Percentiles rank a stretch among this genome's conserved stretches.
phyloP scores from a whole-genome alignment of 441 rosid genomes.

The Populus hybrid region DNA sequence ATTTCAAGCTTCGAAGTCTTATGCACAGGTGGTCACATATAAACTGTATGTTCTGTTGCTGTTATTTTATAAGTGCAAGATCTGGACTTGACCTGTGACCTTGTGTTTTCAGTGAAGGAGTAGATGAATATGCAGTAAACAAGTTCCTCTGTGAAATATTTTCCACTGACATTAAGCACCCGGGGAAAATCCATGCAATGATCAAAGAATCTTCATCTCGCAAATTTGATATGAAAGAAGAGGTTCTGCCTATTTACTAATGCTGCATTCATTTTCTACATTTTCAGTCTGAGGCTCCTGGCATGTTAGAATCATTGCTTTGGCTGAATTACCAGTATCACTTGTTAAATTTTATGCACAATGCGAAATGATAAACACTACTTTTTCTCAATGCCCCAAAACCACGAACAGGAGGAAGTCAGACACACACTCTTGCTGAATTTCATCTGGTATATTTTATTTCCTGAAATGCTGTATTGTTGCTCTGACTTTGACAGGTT shows the following conservation, averaged over 20 bases:
- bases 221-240: conserved; percentile 87
- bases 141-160: conserved; percentile 78
- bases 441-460: neutral
- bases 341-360: neutral
- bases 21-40: conserved; percentile 58
- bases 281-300: neutral
- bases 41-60: neutral
- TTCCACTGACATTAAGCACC: conserved; percentile 36
- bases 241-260: conserved; percentile 41
- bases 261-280: conserved; percentile 13
- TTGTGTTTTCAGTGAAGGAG: conserved; percentile 71
- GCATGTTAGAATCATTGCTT: neutral
- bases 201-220: conserved; percentile 75
- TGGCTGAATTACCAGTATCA: neutral
- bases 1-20: conserved; percentile 88
- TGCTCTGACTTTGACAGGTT: conserved; percentile 51
- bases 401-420: neutral
- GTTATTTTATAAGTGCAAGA: conserved; percentile 15
- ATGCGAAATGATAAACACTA: neutral
- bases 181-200: conserved; percentile 54
- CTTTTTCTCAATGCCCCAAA: conserved; percentile 1
- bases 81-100: conserved; percentile 19
- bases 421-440: neutral
- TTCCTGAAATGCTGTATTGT: conserved; percentile 2
- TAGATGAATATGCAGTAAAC: conserved; percentile 83